phyloP scores from a whole-genome alignment of 148 eudicot species.

The Camellia japonica region DNA sequence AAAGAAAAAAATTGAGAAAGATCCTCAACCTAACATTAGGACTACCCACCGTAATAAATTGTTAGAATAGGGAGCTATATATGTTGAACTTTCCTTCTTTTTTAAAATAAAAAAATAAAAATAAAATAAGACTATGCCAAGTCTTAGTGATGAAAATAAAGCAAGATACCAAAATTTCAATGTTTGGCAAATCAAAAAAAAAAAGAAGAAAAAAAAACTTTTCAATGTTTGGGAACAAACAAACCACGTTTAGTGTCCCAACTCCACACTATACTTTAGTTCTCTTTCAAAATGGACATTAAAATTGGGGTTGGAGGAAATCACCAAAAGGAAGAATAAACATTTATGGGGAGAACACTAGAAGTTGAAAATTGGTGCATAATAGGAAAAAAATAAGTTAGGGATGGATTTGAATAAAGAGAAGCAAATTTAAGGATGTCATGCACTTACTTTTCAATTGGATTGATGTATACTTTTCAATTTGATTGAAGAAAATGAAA shows the following conservation, averaged over 20 bases:
- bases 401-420: background rate
- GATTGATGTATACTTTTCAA: too few relatives aligned
- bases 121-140: too few relatives aligned
- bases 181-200: background rate
- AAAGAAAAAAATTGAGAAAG: too few relatives aligned
- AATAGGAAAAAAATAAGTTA: background rate
- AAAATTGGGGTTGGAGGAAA: too few relatives aligned
- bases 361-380: constrained; percentile 1
- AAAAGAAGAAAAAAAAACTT: background rate
- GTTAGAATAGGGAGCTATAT: too few relatives aligned
- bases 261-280: background rate
- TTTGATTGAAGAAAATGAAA: too few relatives aligned
- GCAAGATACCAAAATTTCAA: background rate
- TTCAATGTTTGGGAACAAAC: background rate
- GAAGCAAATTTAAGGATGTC: too few relatives aligned
- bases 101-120: too few relatives aligned
- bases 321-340: background rate
- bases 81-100: too few relatives aligned
- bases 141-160: too few relatives aligned
- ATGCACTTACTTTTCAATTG: too few relatives aligned
- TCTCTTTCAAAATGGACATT: background rate
- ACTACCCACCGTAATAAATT: too few relatives aligned
- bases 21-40: background rate
- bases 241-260: background rate
- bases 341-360: background rate